Percentiles rank a stretch among this genome's conserved stretches.
Conservation (phyloP, 768 basidiomycete genomes). For the Pulveroboletus sp. region DNA sequence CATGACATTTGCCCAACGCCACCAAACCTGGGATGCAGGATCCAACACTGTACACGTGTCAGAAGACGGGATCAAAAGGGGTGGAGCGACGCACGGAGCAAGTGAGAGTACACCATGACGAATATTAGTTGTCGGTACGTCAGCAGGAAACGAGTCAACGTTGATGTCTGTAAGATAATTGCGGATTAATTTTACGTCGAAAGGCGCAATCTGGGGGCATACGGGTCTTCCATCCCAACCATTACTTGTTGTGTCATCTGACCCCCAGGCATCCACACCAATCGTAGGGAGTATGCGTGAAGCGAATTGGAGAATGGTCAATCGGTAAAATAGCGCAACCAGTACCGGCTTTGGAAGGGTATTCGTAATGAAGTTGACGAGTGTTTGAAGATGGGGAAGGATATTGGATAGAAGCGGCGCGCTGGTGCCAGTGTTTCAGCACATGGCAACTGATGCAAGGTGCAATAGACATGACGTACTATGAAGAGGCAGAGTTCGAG, state of each 20-base stretch:
- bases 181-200: constrained; percentile 8
- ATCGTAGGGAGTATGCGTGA: constrained; percentile 84
- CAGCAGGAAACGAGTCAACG: constrained; percentile 67
- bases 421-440: constrained; percentile 35
- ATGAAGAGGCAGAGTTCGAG: constrained; percentile 71
- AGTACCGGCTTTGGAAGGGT: constrained; percentile 85
- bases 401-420: constrained; percentile 77
- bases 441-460: background rate
- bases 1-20: constrained; percentile 90
- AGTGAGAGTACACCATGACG: constrained; percentile 83
- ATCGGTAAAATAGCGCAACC: constrained; percentile 73
- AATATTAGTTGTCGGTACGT: constrained; percentile 86
- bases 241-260: constrained; percentile 57
- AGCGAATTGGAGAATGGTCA: constrained; percentile 78
- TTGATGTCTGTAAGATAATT: constrained; percentile 57
- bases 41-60: constrained; percentile 60
- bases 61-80: background rate
- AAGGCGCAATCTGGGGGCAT: constrained; percentile 10
- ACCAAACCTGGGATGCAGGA: constrained; percentile 90
- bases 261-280: constrained; percentile 77
- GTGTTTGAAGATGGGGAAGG: constrained; percentile 74
- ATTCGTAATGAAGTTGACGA: constrained; percentile 79
- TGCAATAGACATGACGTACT: constrained; percentile 46
- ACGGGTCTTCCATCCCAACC: constrained; percentile 76
- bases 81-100: constrained; percentile 58